Conservation (phyloP, 2,329 filamentous ascomycete species). For the Hymenoscyphus scutula region DNA sequence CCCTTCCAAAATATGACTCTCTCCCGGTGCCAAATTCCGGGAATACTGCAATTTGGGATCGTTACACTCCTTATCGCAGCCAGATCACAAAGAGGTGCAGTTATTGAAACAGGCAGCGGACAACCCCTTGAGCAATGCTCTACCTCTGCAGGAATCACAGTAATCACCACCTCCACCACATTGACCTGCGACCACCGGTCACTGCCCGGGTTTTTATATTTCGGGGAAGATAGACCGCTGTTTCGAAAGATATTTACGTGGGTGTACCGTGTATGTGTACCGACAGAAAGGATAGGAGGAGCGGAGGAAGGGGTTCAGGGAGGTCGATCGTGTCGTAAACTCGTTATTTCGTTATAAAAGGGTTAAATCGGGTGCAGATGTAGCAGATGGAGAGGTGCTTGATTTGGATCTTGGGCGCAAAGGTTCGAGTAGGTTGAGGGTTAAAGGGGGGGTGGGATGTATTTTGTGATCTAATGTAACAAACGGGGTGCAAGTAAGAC, state of each 20-base stretch:
- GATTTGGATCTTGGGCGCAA: not conserved
- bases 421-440: not conserved
- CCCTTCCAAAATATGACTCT: not conserved
- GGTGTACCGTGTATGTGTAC: not conserved
- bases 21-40: not conserved
- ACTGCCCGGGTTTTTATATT: conserved; percentile 17
- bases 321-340: not conserved
- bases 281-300: not conserved
- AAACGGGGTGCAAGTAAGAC: not conserved
- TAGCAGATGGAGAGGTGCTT: not conserved
- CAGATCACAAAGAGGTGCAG: not conserved
- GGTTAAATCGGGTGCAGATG: not conserved
- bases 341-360: not conserved
- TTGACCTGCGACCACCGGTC: conserved; percentile 32
- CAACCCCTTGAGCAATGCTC: conserved; percentile 16
- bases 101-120: conserved; percentile 17
- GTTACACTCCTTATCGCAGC: conserved; percentile 4
- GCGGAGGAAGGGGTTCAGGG: not conserved
- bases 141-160: conserved; percentile 24
- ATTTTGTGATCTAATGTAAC: not conserved
- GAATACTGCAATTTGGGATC: not conserved
- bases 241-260: conserved; percentile 28
- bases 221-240: conserved; percentile 39
- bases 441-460: not conserved
- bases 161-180: conserved; percentile 33